These are phyloP conservation scores for Sinapis alba DNA, from an alignment of 441 rosid genomes.

Conservation along the genomic window DNA sequence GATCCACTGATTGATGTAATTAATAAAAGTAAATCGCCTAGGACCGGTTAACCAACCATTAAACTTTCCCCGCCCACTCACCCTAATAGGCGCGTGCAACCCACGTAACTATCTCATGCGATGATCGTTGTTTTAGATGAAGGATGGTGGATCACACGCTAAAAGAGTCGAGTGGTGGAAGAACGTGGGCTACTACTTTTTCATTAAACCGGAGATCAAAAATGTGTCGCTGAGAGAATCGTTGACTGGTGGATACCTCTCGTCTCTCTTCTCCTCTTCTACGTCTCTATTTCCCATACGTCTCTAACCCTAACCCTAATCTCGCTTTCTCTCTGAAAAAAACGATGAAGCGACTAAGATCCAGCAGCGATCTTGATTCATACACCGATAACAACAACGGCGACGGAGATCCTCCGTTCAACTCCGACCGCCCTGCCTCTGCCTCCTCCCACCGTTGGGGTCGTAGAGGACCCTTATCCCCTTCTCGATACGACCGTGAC, in stretches of 20 bases:
- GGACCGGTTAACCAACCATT: neutral
- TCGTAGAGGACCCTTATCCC: conserved; percentile 59
- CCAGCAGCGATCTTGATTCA: conserved; percentile 84
- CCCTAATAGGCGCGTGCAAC: neutral
- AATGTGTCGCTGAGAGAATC: neutral
- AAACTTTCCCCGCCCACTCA: neutral
- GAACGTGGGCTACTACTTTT: neutral
- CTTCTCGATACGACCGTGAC: conserved; percentile 68
- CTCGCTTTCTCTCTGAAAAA: neutral
- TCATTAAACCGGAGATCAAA: neutral
- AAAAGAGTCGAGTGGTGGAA: neutral
- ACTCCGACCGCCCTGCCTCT: conserved; percentile 51
- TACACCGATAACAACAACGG: conserved; percentile 56
- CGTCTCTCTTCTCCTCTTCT: neutral
- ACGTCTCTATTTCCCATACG: conserved; percentile 17
- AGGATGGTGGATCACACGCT: neutral
- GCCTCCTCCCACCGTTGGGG: conserved; percentile 53
- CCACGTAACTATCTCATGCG: neutral
- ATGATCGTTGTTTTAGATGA: neutral
- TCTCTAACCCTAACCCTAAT: conserved; percentile 13
- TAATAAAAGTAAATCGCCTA: neutral
- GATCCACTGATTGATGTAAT: neutral
- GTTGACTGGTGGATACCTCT: neutral
- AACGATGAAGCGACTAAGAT: conserved; percentile 83
- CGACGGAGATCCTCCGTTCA: conserved; percentile 44